Base-by-base conservation (phyloP, 768 basidiomycete genomes). In the Guyanaporus albipodus region DNA sequence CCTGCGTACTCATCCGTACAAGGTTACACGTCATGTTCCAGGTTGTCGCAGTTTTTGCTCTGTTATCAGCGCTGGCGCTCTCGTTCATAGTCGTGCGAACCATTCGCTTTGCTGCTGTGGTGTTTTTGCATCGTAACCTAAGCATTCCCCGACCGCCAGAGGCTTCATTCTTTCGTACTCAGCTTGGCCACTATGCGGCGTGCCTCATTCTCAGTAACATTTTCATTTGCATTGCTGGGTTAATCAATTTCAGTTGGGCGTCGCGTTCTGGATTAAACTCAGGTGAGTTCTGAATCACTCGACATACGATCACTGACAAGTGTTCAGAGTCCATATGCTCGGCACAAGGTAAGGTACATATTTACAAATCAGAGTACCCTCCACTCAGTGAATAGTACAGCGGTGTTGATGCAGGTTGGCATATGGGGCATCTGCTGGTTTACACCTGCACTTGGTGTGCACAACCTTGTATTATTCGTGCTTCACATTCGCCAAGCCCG, bases 151-250 rank as follows among this genome's bases (percentile, higher is more conserved):
- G 67, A 38, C 46, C 55, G 4, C 60, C 63, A 26, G 79, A 80
- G 61, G 77, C 73, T 33, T 67, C 79, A 49, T 86, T 87, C 63
- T 85, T 88, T 63, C 74, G 76, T 46, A 85, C 84, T 7, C 84
- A 85, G 52, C 74, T 87, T 12, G 87, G 87, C 1, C 74, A 77
- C 40, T 87, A 86, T 60, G 75, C 77, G n/a, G 73, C 70, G 31
- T 85, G 79, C 56, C 70, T 89, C 46, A 69, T 87, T 49, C 53
- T 81, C 22, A 75, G 76, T 49, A 81, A 86, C 60, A 66, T 78
- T 43, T 66, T 82, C 58, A 77, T 68, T 46, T 72, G 74, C 26
- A 42, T 71, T 14, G 71, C 80, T 42, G 82, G 80, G 31, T 61
- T 83, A 8, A 70, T 87, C 39, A 73, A 75, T 27, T 53, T 82